Base-by-base conservation (phyloP, 331 rosid genomes). In the Malus hybrid region DNA sequence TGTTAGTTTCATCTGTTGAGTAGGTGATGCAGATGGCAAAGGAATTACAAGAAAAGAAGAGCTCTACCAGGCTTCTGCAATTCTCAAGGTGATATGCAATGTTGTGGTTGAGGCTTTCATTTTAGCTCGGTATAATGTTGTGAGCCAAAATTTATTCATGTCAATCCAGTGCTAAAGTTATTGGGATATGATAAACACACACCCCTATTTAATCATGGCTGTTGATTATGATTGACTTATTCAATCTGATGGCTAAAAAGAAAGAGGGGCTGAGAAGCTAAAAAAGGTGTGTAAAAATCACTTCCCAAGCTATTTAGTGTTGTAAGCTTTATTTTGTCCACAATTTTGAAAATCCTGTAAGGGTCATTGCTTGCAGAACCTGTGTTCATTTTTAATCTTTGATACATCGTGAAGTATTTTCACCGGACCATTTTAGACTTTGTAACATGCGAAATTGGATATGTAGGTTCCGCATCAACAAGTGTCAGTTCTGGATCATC, bases 1-100 rank as follows among this genome's bases (percentile, higher is more conserved):
- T 71, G 34, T 57, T 75, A 33, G 69, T 78, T 66, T 71, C 50
- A 50, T 71, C 52, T 79, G 75, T 82, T 53, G 24, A 85, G 36
- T 71, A 94, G 99, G 99, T 63, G 86, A 90, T 85, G 96, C 95
- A 16, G 96, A 90, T 81, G 86, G 93, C 20, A 86, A 83, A 79
- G 99, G 99, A 78, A 75, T 72, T 68, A 70, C 83, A 48, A 88
- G 99, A 82, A 88, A 88, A 85, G 83, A 81, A 80, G 97, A 94
- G 76, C 88, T 94, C 57, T 86, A 72, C 87, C 90, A 78, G 73
- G 97, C 99, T 73, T 91, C 95, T 87, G 87, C 86, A 71, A 72
- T 85, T 64, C 97, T 92, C 76, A 88, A 90, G 99, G 99, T 91
- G 74, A 86, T 73, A 75, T 83, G 26, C 70, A 81, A 64, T 76